Evolutionary conservation across 805 yeast genomes (phyloP).

Genomic region (Candida silvicultrix): DNA sequence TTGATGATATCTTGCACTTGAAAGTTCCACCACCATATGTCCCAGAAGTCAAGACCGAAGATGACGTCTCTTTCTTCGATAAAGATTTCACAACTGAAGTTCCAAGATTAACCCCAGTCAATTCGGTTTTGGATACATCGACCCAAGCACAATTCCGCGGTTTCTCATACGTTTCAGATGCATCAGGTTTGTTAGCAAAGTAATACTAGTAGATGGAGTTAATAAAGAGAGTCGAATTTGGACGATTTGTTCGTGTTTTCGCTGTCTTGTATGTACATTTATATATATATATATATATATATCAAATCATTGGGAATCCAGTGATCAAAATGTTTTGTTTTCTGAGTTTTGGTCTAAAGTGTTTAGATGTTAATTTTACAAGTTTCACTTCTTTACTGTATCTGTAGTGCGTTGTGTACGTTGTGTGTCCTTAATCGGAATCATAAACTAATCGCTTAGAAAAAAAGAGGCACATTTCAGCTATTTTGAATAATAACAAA

Average conservation of each 20-base stretch:
- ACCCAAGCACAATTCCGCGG: slow-evolving; percentile 98
- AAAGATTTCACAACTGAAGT: slow-evolving; percentile 92
- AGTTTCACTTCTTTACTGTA: background rate
- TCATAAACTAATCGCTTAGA: background rate
- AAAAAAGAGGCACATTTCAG: background rate
- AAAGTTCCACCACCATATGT: slow-evolving; percentile 82
- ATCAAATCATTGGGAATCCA: background rate
- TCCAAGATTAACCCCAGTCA: slow-evolving; percentile 92
- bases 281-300: no score
- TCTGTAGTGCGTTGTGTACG: background rate
- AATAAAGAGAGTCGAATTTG: background rate
- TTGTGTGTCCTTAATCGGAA: background rate
- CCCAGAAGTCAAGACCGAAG: slow-evolving; percentile 82
- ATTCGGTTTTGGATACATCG: slow-evolving; percentile 73
- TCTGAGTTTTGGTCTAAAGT: background rate
- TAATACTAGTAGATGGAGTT: no score
- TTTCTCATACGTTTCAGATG: slow-evolving; percentile 79
- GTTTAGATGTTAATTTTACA: background rate
- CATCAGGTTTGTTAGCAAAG: slow-evolving; percentile 23
- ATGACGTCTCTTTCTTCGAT: slow-evolving; percentile 90
- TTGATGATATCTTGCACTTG: slow-evolving; percentile 73
- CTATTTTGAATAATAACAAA: background rate
- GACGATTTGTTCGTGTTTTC: background rate
- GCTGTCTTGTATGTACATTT: background rate
- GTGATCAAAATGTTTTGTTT: background rate